Evolutionary conservation across 2,329 filamentous ascomycete genomes (phyloP).

Genomic region (Trichoderma asperellum): DNA sequence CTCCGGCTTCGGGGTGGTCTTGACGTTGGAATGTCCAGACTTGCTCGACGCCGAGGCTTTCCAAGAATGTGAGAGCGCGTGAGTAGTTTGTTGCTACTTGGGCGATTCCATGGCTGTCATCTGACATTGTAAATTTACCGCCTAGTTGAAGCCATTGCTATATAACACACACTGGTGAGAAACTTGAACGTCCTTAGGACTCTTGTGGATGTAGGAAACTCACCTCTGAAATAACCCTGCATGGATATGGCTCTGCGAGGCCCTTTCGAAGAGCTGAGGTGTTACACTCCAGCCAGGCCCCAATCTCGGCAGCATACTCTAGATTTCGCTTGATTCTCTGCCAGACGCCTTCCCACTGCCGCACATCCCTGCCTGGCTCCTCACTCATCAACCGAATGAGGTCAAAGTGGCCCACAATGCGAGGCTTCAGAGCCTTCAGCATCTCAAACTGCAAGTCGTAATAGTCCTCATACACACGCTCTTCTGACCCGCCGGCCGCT

Average conservation of each 20-base stretch:
- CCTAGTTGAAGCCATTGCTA: conserved; percentile 73
- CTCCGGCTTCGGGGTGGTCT: conserved; percentile 38
- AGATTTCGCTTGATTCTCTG: conserved; percentile 74
- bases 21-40: conserved; percentile 60
- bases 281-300: conserved; percentile 87
- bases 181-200: neutral
- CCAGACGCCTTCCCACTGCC: conserved; percentile 70
- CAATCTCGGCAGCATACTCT: conserved; percentile 69
- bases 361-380: conserved; percentile 65
- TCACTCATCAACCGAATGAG: conserved; percentile 80
- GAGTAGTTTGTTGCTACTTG: conserved; percentile 87
- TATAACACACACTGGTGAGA: conserved; percentile 39
- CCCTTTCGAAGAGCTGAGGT: conserved; percentile 87
- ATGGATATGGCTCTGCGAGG: conserved; percentile 87
- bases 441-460: conserved; percentile 87
- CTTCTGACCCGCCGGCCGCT: conserved; percentile 58
- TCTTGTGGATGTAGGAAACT: conserved; percentile 35
- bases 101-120: conserved; percentile 88
- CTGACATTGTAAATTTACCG: conserved; percentile 86
- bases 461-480: conserved; percentile 77
- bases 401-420: conserved; percentile 92
- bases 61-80: conserved; percentile 71
- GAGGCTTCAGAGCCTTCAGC: conserved; percentile 71
- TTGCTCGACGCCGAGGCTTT: conserved; percentile 64
- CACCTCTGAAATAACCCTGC: conserved; percentile 75